Conservation (phyloP, 2,329 filamentous ascomycete species). For the Rhexocercosporidium sp. region DNA sequence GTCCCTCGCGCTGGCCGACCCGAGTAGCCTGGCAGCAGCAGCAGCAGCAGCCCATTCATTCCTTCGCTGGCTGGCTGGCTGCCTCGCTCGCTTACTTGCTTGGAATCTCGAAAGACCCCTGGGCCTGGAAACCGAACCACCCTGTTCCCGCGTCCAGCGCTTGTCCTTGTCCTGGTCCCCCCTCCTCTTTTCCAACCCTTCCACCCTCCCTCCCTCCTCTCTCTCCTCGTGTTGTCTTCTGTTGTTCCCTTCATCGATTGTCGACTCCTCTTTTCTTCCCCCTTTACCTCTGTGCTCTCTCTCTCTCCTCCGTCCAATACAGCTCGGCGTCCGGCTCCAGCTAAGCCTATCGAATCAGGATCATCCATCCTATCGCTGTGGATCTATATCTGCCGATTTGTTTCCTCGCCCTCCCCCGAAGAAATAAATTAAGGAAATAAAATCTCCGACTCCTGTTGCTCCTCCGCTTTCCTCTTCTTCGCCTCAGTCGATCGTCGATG, state of each 20-base stretch:
- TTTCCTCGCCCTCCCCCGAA: background rate
- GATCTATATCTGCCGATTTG: conserved; percentile 5
- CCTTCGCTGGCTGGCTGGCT: too few relatives aligned
- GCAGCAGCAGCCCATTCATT: too few relatives aligned
- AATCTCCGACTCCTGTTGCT: conserved; percentile 9
- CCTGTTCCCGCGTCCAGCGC: conserved; percentile 6
- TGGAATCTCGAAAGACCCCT: background rate
- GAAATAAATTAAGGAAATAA: conserved; percentile 9
- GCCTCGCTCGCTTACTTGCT: background rate
- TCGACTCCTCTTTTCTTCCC: background rate
- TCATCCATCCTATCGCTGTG: conserved; percentile 6
- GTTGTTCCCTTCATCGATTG: background rate
- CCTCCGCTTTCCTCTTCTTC: background rate
- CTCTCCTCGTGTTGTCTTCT: background rate
- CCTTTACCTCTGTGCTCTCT: background rate
- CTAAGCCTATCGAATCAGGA: background rate
- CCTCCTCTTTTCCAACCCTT: background rate
- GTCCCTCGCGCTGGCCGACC: background rate
- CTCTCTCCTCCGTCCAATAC: background rate
- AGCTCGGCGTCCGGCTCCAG: background rate
- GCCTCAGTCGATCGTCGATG: conserved; percentile 10
- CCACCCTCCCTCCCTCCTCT: background rate
- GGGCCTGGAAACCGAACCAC: background rate
- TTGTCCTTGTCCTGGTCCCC: background rate
- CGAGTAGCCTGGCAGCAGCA: too few relatives aligned